These are phyloP conservation scores for Trypanosoma melophagium DNA, from an alignment of 208 protist species.

Conservation along the genomic window DNA sequence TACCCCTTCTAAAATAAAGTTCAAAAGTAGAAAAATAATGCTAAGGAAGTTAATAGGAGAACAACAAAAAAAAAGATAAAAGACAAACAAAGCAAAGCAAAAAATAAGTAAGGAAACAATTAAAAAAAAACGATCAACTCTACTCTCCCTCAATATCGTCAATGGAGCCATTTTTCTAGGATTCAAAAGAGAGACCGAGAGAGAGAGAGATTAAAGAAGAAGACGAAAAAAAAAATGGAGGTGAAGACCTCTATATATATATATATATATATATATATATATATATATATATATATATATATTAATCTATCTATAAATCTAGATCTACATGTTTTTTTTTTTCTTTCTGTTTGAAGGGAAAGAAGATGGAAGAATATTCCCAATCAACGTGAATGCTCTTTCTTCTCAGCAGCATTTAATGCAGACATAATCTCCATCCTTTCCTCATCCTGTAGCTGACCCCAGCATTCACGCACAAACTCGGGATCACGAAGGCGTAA, in stretches of 20 bases:
- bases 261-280: background rate
- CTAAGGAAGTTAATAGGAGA: too few species aligned
- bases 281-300: background rate
- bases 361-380: background rate
- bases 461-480: slow-evolving; percentile 84
- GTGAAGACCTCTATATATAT: background rate
- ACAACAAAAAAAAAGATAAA: too few species aligned
- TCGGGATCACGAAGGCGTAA: slow-evolving; percentile 72
- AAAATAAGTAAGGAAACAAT: slow-evolving; percentile 18
- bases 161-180: too few species aligned
- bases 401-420: slow-evolving; percentile 41
- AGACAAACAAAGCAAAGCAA: slow-evolving; percentile 17
- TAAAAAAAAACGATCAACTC: background rate
- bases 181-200: background rate
- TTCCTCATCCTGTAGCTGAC: slow-evolving; percentile 83
- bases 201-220: background rate
- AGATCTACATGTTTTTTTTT: background rate
- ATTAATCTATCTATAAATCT: slow-evolving; percentile 1
- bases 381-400: slow-evolving; percentile 8
- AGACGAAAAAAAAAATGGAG: background rate
- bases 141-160: too few species aligned
- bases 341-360: background rate
- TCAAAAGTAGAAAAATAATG: too few species aligned
- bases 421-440: slow-evolving; percentile 77
- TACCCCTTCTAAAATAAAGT: background rate